phyloP scores from a whole-genome alignment of 345 rosid species.

The Populus ilicifolia region DNA sequence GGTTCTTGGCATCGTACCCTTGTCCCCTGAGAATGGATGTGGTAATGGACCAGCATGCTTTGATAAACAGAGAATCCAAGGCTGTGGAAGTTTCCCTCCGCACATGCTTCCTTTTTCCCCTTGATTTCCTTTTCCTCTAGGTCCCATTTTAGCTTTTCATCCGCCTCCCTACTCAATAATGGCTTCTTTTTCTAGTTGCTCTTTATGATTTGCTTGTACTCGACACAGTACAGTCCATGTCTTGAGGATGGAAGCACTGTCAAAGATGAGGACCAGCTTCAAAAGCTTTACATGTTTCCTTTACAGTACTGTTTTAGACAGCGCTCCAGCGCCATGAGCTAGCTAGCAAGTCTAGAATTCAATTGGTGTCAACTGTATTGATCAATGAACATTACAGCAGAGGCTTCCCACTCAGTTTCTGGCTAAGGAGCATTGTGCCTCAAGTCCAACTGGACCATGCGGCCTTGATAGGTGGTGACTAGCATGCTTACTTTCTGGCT shows the following conservation, averaged over 20 bases:
- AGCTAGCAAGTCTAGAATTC: no score
- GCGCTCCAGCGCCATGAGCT: no score
- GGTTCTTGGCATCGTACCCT: neutral
- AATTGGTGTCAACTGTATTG: neutral
- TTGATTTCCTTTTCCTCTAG: neutral
- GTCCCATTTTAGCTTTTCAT: neutral
- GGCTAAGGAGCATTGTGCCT: neutral
- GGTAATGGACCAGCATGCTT: neutral
- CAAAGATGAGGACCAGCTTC: no score
- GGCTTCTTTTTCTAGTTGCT: neutral
- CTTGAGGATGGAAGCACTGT: no score
- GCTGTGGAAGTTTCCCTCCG: neutral
- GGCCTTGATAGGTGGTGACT: neutral
- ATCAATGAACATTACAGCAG: neutral
- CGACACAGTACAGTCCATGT: neutral
- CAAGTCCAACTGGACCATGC: neutral
- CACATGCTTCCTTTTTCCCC: neutral
- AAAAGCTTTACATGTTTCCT: neutral
- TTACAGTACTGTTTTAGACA: neutral
- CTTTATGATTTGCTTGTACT: constrained; percentile 7
- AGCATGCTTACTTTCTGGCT: neutral
- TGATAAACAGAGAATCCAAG: constrained; percentile 17
- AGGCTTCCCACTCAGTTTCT: neutral
- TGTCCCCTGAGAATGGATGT: neutral
- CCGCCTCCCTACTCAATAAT: neutral